Conservation (phyloP, 2,329 filamentous ascomycete species). For the Pseudogymnoascus sp. region DNA sequence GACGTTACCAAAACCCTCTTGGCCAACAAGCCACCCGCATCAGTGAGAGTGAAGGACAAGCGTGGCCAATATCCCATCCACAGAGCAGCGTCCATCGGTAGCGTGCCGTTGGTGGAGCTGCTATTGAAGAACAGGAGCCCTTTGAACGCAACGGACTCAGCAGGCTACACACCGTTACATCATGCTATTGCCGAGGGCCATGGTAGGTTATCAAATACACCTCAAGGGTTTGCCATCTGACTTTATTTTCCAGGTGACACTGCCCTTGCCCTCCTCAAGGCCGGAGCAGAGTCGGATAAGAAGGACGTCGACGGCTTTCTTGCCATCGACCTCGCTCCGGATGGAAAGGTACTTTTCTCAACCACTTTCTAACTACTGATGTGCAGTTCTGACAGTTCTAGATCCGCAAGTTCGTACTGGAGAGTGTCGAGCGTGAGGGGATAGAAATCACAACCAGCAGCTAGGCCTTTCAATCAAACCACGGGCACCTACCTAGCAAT, state of each 20-base stretch:
- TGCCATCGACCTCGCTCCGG: conserved; percentile 77
- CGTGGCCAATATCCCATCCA: conserved; percentile 88
- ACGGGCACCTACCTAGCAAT: background rate
- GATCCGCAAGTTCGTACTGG: conserved; percentile 62
- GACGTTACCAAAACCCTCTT: conserved; percentile 76
- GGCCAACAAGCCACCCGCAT: conserved; percentile 60
- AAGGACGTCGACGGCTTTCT: conserved; percentile 64
- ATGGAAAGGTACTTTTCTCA: conserved; percentile 58
- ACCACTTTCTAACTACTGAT: no score
- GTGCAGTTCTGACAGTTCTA: background rate
- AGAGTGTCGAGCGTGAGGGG: conserved; percentile 76
- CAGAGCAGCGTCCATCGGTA: conserved; percentile 83
- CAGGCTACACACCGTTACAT: conserved; percentile 84
- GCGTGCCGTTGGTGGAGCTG: conserved; percentile 76
- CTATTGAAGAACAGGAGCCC: conserved; percentile 73
- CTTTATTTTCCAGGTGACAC: conserved; percentile 55
- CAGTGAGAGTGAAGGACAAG: conserved; percentile 73
- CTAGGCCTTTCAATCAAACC: background rate
- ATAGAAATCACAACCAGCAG: conserved; percentile 46
- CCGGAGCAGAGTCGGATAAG: conserved; percentile 76
- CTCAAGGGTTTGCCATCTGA: background rate
- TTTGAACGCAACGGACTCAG: conserved; percentile 72
- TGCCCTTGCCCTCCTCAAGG: conserved; percentile 74
- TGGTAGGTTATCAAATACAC: conserved; percentile 37
- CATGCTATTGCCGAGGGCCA: conserved; percentile 75